Evolutionary conservation across 345 rosid genomes (phyloP).

Genomic region (Jatropha curcas): DNA sequence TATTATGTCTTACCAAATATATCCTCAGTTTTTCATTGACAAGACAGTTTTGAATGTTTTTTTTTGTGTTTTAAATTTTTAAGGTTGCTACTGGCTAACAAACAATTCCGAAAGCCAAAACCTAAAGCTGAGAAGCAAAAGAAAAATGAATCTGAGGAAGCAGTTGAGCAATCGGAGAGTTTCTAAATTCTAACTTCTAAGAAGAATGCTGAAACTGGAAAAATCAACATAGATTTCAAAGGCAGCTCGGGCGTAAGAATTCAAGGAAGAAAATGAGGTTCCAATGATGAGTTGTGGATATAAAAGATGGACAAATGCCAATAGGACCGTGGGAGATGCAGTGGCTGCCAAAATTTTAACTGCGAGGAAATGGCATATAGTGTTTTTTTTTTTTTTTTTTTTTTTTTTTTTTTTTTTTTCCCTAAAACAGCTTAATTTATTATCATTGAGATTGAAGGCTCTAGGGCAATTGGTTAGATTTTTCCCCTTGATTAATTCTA

Average conservation of each 20-base stretch:
- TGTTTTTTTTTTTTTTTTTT: too few species aligned
- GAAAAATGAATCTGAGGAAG: conserved; percentile 59
- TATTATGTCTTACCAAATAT: too few species aligned
- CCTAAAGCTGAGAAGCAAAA: conserved; percentile 74
- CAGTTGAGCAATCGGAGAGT: conserved; percentile 33
- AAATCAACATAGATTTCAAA: conserved; percentile 26
- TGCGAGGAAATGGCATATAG: background rate
- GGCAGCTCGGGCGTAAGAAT: conserved; percentile 22
- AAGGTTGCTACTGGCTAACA: conserved; percentile 62
- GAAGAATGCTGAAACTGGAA: conserved; percentile 12
- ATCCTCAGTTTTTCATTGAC: background rate
- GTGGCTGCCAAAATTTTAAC: background rate
- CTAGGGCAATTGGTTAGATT: conserved; percentile 1
- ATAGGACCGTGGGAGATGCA: background rate
- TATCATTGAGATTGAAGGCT: background rate
- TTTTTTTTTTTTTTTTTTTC: background rate
- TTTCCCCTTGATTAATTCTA: background rate
- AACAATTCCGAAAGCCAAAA: conserved; percentile 91
- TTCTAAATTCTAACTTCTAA: conserved; percentile 40
- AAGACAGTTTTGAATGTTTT: too few species aligned
- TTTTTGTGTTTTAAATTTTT: conserved; percentile 4
- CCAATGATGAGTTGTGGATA: background rate
- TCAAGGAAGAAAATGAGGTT: too few species aligned
- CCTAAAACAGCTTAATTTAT: background rate
- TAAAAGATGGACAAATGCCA: conserved; percentile 10